Conservation (phyloP, 768 basidiomycete species). For the Crucibulum laeve region DNA sequence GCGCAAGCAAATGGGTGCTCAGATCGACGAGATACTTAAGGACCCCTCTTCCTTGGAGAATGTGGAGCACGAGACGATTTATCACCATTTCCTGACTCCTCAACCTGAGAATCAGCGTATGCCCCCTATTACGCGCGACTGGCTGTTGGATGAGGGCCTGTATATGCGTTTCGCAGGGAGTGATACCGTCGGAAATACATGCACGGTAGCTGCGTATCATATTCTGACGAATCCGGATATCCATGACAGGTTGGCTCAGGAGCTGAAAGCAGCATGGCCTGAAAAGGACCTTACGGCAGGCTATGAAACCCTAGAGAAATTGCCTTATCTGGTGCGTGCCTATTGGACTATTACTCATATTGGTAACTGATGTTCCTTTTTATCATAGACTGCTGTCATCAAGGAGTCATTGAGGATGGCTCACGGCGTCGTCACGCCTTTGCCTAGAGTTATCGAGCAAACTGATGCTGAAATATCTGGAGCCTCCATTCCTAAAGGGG, state of each 20-base stretch:
- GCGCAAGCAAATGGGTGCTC: constrained; percentile 24
- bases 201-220: constrained; percentile 30
- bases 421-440: constrained; percentile 31
- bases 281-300: constrained; percentile 23
- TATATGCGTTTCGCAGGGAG: constrained; percentile 36
- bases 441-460: constrained; percentile 34
- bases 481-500: constrained; percentile 29
- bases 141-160: constrained; percentile 32
- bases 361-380: background rate
- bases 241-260: constrained; percentile 20
- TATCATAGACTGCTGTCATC: constrained; percentile 38
- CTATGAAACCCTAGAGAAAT: constrained; percentile 34
- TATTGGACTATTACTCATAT: constrained; percentile 1
- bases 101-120: constrained; percentile 23
- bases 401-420: constrained; percentile 41
- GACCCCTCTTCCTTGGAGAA: constrained; percentile 23
- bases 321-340: constrained; percentile 40
- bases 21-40: constrained; percentile 28
- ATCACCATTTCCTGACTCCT: constrained; percentile 30
- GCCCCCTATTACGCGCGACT: constrained; percentile 24
- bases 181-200: constrained; percentile 38
- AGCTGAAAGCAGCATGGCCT: constrained; percentile 36
- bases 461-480: constrained; percentile 29
- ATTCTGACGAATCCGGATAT: constrained; percentile 26
- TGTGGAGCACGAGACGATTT: constrained; percentile 31